Evolutionary conservation across 257 asterid genomes (phyloP).

Genomic region (Solanum rostratum): DNA sequence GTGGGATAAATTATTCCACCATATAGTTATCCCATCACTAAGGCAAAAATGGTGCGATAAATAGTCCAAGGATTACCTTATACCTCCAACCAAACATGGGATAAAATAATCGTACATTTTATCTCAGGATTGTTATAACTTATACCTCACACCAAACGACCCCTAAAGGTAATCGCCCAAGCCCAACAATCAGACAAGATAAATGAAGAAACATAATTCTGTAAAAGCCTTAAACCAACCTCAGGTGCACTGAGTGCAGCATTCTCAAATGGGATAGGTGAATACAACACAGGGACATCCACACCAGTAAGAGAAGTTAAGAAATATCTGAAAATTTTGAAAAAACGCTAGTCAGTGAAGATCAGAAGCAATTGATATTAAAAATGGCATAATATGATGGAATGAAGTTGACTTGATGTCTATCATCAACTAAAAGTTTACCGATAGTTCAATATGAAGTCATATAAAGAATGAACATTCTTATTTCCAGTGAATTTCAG

Average conservation of each 20-base stretch:
- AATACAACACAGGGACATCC: constrained; percentile 84
- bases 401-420: background rate
- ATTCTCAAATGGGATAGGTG: constrained; percentile 75
- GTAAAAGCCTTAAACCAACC: constrained; percentile 34
- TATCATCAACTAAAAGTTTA: constrained; percentile 1
- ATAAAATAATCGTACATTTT: too few relatives aligned
- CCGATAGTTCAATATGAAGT: constrained; percentile 76
- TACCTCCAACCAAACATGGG: too few relatives aligned
- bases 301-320: constrained; percentile 53
- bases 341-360: background rate
- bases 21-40: too few relatives aligned
- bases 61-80: too few relatives aligned
- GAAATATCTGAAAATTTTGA: constrained; percentile 37
- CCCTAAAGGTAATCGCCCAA: background rate
- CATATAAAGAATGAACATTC: constrained; percentile 66
- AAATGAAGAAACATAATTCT: background rate
- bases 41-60: too few relatives aligned
- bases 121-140: too few relatives aligned
- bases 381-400: background rate
- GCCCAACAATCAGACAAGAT: background rate
- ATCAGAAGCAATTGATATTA: background rate
- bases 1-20: too few relatives aligned
- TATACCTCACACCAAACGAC: too few relatives aligned
- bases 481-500: constrained; percentile 62
- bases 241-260: constrained; percentile 80